Evolutionary conservation across 306 rosid genomes (phyloP), one percentile per base, ranked within the genome.

Genomic region (Prunus mongolica): DNA sequence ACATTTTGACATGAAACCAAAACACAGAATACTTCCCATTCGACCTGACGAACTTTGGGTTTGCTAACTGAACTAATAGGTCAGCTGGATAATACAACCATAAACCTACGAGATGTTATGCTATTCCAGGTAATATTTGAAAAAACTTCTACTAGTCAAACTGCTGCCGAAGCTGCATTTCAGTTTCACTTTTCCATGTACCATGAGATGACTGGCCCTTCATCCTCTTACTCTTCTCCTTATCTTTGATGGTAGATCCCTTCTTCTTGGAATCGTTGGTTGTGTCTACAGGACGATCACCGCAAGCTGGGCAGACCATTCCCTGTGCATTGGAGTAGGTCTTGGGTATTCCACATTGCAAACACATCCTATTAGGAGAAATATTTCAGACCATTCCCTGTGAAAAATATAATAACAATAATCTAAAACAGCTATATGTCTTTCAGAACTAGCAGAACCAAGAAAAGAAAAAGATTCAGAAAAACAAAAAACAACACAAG

Each of bases 171-270:
- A 95, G 91, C 9, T 92, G 97, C 98, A 95, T 95, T 83, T 95
- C 97, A 13, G 97, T 89, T 83, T 95, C 98, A 61, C 97, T 95
- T 82, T 95, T 95, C 99, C 99, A 95, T 14, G 84, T 50, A n/a
- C 87, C 97, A 80, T 95, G 99, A 81, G 99, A 92, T 56, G 97
- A 95, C 79, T 95, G 97, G 62, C 99, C 97, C 80, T 79, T 95
- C 96, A 92, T 84, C 82, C 99, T 89, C 82, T 95, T 95, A 57
- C 81, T 83, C 91, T 89, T 95, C 87, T 95, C 99, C 84, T 92
- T 95, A 24, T 95, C 99, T 83, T 95, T 95, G 56, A 95, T 11
- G 0, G 90, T 81, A 52, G 97, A 90, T 25, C 97, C 99, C 86
- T 95, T 95, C 88, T 92, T 92, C 86, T 92, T 95, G 18, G 87